Evolutionary conservation across 176 grass and related monocot genomes (phyloP).

Genomic region (Themeda triandra): DNA sequence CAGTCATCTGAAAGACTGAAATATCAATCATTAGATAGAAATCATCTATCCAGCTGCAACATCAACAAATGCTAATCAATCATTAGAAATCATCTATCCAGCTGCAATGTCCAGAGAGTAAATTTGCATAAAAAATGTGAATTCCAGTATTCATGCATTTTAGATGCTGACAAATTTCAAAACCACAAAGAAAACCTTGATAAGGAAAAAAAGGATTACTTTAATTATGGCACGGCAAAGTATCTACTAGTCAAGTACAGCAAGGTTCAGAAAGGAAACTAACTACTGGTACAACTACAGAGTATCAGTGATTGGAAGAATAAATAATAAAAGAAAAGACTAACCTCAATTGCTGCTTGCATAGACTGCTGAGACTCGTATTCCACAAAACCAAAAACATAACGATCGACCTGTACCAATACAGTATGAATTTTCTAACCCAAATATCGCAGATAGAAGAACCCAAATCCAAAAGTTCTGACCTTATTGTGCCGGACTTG

Average conservation of each 20-base stretch:
- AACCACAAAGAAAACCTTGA: not conserved
- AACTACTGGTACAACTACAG: not conserved
- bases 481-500: constrained; percentile 90
- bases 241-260: not conserved
- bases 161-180: not conserved
- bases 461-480: constrained; percentile 16
- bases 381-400: constrained; percentile 68
- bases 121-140: not conserved
- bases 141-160: not conserved
- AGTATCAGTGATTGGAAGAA: not conserved
- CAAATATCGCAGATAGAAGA: not conserved
- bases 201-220: not conserved
- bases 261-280: not conserved
- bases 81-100: not conserved
- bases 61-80: too few relatives aligned
- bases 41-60: too few relatives aligned
- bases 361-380: constrained; percentile 44
- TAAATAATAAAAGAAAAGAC: not conserved
- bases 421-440: not conserved
- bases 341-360: constrained; percentile 58
- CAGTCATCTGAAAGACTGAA: not conserved
- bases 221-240: not conserved
- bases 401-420: constrained; percentile 41
- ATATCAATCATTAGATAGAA: too few relatives aligned
- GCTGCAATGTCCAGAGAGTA: not conserved